Conservation (phyloP, 768 basidiomycete species). For the Austroboletus eburneus region DNA sequence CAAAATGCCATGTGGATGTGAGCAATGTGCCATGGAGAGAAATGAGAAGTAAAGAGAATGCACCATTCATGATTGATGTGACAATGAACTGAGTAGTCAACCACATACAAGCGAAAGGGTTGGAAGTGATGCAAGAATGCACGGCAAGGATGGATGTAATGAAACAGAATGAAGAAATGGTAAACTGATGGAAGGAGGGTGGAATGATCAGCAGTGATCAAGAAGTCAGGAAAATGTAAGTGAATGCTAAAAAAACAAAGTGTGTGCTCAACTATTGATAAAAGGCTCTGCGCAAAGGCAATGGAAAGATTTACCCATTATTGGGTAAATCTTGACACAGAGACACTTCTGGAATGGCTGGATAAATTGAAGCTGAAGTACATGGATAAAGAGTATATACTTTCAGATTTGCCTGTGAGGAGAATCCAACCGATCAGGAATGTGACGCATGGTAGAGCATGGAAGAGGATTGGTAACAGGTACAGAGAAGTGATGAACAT, state of each 20-base stretch:
- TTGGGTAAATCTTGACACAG: background rate
- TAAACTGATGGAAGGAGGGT: background rate
- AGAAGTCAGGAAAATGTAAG: background rate
- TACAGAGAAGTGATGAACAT: too few species aligned
- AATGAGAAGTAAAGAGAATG: background rate
- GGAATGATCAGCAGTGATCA: background rate
- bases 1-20: background rate
- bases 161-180: background rate
- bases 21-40: background rate
- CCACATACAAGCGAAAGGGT: background rate
- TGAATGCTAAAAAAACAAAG: background rate
- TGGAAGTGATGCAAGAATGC: background rate
- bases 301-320: background rate
- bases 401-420: background rate
- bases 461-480: too few species aligned
- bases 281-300: background rate
- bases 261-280: background rate
- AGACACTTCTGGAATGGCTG: background rate
- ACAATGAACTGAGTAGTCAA: background rate
- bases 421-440: background rate
- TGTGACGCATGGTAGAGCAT: too few species aligned
- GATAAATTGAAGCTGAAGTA: background rate
- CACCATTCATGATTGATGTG: background rate
- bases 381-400: background rate
- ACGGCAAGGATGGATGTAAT: background rate